phyloP scores from a whole-genome alignment of 2,329 filamentous ascomycete genomes.

The Hymenoscyphus repandus region DNA sequence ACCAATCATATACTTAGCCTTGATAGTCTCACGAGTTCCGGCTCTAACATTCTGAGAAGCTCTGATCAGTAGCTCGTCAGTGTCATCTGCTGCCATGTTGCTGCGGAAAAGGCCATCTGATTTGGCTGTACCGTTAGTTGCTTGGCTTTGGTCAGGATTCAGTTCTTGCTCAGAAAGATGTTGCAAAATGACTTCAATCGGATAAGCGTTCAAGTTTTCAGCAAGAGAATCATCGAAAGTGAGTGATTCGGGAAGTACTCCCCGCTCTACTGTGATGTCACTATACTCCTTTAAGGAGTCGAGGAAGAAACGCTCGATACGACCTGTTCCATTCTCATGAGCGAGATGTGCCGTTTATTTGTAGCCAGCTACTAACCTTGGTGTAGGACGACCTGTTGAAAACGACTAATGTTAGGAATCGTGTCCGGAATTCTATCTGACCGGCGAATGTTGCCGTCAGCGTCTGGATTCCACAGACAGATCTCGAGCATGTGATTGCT shows the following conservation, averaged over 20 bases:
- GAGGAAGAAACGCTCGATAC: conserved; percentile 62
- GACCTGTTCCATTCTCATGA: conserved; percentile 22
- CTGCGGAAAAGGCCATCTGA: conserved; percentile 54
- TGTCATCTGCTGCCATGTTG: conserved; percentile 52
- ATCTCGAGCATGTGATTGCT: conserved; percentile 66
- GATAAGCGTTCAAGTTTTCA: conserved; percentile 49
- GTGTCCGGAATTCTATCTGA: conserved; percentile 59
- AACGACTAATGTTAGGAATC: conserved; percentile 54
- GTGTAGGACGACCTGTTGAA: conserved; percentile 62
- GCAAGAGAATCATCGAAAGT: conserved; percentile 46
- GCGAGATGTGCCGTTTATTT: neutral
- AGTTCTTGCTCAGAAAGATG: conserved; percentile 54
- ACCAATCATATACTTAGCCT: conserved; percentile 61
- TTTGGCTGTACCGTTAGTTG: conserved; percentile 17
- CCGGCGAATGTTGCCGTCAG: conserved; percentile 50
- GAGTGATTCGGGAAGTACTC: conserved; percentile 51
- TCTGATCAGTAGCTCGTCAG: conserved; percentile 42
- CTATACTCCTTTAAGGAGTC: conserved; percentile 53
- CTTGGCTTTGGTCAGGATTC: conserved; percentile 41
- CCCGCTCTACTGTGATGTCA: conserved; percentile 53
- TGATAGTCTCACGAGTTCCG: conserved; percentile 47
- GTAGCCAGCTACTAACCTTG: conserved; percentile 44
- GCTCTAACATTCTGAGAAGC: conserved; percentile 32
- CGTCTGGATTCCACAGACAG: conserved; percentile 55
- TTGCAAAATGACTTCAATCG: conserved; percentile 53